These are phyloP conservation scores for Niveomyces coronatus DNA, from an alignment of 2,329 filamentous ascomycete species.

Conservation along the genomic window DNA sequence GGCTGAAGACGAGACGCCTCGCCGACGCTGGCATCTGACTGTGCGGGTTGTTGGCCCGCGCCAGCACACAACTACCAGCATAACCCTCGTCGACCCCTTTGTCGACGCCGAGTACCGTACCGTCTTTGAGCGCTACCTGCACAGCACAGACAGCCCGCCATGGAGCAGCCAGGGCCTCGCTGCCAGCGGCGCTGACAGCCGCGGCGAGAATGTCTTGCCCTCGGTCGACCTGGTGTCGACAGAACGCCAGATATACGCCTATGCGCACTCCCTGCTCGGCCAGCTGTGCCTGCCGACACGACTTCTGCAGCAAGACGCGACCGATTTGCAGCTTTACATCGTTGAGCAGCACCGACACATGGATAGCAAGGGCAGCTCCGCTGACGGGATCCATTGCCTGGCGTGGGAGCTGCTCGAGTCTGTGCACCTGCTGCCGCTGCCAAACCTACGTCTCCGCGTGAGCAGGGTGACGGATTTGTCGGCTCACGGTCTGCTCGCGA, in stretches of 20 bases:
- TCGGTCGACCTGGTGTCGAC: slow-evolving; percentile 11
- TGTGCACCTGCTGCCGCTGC: slow-evolving; percentile 10
- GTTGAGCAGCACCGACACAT: slow-evolving; percentile 16
- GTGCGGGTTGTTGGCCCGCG: slow-evolving; percentile 14
- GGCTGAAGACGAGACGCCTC: background rate
- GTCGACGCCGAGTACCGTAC: slow-evolving; percentile 15
- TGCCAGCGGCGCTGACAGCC: slow-evolving; percentile 6
- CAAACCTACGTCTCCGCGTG: slow-evolving; percentile 16
- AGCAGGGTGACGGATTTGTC: slow-evolving; percentile 18
- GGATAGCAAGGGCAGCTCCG: background rate
- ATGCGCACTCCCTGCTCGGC: slow-evolving; percentile 14
- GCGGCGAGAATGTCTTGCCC: background rate
- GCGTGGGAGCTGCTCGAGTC: slow-evolving; percentile 21
- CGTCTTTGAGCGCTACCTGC: slow-evolving; percentile 19
- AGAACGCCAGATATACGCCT: slow-evolving; percentile 15
- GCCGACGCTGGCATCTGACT: slow-evolving; percentile 16
- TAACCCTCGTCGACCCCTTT: slow-evolving; percentile 17
- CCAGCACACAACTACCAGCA: background rate
- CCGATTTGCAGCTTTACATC: slow-evolving; percentile 16
- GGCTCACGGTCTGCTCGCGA: background rate
- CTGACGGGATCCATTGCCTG: slow-evolving; percentile 17
- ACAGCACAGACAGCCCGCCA: slow-evolving; percentile 15
- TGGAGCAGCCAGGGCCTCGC: slow-evolving; percentile 13
- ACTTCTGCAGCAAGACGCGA: slow-evolving; percentile 10
- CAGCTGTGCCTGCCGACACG: slow-evolving; percentile 13